A percentile compares a stretch with the other conserved stretches of the same genome.
Evolutionary conservation across 805 yeast species (phyloP).

Genomic region (Saturnispora dispora): DNA sequence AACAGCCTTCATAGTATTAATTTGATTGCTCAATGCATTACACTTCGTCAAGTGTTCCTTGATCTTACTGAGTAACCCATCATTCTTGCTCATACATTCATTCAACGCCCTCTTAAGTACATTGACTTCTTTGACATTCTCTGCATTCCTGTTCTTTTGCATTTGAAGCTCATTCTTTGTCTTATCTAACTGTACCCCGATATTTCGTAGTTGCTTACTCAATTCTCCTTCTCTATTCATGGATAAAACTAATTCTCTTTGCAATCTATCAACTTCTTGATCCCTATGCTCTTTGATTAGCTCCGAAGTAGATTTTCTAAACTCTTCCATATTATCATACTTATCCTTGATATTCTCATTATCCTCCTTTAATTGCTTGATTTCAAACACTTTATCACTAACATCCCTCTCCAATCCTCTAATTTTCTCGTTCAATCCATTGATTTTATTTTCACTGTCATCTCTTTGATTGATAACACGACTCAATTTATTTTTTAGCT

Average conservation of each 20-base stretch:
- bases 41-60: conserved; percentile 38
- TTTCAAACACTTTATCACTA: conserved; percentile 48
- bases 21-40: conserved; percentile 41
- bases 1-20: conserved; percentile 46
- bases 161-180: conserved; percentile 36
- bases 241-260: conserved; percentile 42
- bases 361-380: conserved; percentile 39
- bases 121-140: conserved; percentile 34
- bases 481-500: conserved; percentile 38
- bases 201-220: conserved; percentile 52
- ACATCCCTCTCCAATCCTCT: conserved; percentile 45
- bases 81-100: conserved; percentile 37
- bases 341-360: conserved; percentile 44
- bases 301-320: conserved; percentile 27
- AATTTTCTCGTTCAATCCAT: conserved; percentile 42
- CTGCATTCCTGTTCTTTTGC: conserved; percentile 31
- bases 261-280: conserved; percentile 45
- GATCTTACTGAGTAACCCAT: conserved; percentile 32
- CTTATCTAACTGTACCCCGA: conserved; percentile 52
- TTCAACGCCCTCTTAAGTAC: conserved; percentile 33
- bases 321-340: conserved; percentile 35
- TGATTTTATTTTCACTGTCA: conserved; percentile 42
- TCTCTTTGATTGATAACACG: conserved; percentile 45
- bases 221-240: conserved; percentile 58
- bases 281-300: conserved; percentile 27